These are phyloP conservation scores for Capsicum rhomboideum DNA, from an alignment of 257 asterid genomes.

Conservation along the genomic window DNA sequence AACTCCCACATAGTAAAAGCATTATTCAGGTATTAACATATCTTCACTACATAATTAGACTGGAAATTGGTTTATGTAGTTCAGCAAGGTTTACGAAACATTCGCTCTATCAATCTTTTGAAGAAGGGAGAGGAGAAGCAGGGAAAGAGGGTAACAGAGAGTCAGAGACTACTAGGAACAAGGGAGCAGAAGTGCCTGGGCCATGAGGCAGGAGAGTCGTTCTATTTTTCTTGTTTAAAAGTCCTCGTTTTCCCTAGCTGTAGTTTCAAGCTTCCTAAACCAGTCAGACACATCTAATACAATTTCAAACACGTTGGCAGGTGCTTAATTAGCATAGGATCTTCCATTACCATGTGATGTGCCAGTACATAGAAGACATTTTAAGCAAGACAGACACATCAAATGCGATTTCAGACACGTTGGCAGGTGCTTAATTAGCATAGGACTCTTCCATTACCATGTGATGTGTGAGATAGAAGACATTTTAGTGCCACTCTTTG, in stretches of 20 bases:
- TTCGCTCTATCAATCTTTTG: background rate
- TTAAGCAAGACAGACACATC: background rate
- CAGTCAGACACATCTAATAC: background rate
- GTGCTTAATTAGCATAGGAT: background rate
- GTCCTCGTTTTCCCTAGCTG: background rate
- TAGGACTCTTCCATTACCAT: background rate
- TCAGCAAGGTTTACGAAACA: background rate
- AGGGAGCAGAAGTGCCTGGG: background rate
- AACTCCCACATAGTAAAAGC: background rate
- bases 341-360: background rate
- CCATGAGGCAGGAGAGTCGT: background rate
- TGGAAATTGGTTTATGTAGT: background rate
- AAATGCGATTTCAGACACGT: background rate
- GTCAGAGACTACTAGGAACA: background rate
- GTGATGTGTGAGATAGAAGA: background rate
- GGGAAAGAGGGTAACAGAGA: background rate
- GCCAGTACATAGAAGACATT: background rate
- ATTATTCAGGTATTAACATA: background rate
- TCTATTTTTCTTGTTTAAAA: background rate
- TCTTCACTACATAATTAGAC: background rate
- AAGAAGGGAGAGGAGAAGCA: background rate
- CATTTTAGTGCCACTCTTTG: background rate
- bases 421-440: background rate
- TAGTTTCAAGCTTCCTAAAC: background rate
- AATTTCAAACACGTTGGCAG: background rate